phyloP scores from a whole-genome alignment of 2,329 filamentous ascomycete species.

The Pezicula carpinea region DNA sequence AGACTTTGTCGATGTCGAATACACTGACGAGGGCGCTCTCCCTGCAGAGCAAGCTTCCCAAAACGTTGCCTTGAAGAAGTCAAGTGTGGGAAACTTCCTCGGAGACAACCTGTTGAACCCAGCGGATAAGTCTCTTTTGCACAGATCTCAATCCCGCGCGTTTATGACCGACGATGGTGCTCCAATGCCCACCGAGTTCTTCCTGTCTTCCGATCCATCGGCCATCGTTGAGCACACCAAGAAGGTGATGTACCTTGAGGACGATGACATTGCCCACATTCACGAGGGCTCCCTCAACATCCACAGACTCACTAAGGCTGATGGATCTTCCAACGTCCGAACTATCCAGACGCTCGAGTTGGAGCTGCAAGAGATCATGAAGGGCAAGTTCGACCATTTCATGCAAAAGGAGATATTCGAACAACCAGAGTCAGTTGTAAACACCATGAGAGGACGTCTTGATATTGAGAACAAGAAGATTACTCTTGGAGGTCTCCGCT shows the following conservation, averaged over 20 bases:
- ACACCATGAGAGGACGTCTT: slow-evolving; percentile 98
- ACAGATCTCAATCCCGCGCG: slow-evolving; percentile 96
- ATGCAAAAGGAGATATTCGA: slow-evolving; percentile 99
- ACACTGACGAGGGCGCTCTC: slow-evolving; percentile 75
- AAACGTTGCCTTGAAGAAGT: slow-evolving; percentile 95
- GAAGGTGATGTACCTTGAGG: slow-evolving; percentile 99
- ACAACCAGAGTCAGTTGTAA: slow-evolving; percentile 98
- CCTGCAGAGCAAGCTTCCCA: slow-evolving; percentile 93
- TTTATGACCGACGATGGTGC: slow-evolving; percentile 98
- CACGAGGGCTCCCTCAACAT: slow-evolving; percentile 99
- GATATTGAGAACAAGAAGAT: slow-evolving; percentile 92
- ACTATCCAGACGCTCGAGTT: slow-evolving; percentile 98
- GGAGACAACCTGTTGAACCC: slow-evolving; percentile 73
- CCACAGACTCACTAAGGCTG: slow-evolving; percentile 93
- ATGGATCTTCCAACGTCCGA: slow-evolving; percentile 93
- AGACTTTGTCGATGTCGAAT: slow-evolving; percentile 99
- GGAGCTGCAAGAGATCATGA: slow-evolving; percentile 99
- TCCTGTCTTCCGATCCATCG: slow-evolving; percentile 96
- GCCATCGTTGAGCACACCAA: slow-evolving; percentile 99
- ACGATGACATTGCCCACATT: slow-evolving; percentile 99
- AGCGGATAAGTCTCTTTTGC: slow-evolving; percentile 94
- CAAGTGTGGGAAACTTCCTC: slow-evolving; percentile 59
- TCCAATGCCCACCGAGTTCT: slow-evolving; percentile 98
- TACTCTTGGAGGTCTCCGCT: slow-evolving; percentile 89
- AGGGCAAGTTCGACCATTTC: slow-evolving; percentile 99